These are phyloP conservation scores for Penicillium sp. DNA, from an alignment of 2,329 filamentous ascomycete genomes.

Conservation along the genomic window DNA sequence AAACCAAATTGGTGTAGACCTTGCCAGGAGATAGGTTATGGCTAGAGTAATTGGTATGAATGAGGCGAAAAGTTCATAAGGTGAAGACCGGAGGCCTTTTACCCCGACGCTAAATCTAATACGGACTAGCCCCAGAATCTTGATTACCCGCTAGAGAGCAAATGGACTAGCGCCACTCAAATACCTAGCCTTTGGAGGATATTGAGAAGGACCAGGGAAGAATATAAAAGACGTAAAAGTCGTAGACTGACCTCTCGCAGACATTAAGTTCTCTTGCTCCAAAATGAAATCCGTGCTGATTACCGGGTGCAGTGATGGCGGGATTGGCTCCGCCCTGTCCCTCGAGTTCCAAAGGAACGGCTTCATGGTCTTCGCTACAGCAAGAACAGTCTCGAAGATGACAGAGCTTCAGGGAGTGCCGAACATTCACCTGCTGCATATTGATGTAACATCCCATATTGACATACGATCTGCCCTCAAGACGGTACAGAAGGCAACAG, in stretches of 20 bases:
- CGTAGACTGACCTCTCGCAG: neutral
- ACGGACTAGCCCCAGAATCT: neutral
- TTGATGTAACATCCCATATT: slow-evolving; percentile 30
- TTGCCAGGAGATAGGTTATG: neutral
- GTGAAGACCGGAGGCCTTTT: neutral
- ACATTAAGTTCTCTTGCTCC: neutral
- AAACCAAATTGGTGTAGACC: accelerated
- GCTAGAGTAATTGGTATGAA: neutral
- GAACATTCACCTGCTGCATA: slow-evolving; percentile 27
- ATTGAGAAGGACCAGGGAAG: neutral
- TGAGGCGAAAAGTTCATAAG: neutral
- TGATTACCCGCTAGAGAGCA: neutral
- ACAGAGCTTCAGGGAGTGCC: slow-evolving; percentile 14
- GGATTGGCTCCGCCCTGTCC: slow-evolving; percentile 41
- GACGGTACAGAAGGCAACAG: slow-evolving; percentile 22
- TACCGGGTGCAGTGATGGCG: slow-evolving; percentile 41
- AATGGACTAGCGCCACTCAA: neutral
- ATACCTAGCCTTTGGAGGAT: neutral
- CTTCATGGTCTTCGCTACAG: slow-evolving; percentile 41
- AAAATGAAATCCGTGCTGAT: slow-evolving; percentile 23
- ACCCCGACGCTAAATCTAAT: neutral
- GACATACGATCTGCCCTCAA: slow-evolving; percentile 29
- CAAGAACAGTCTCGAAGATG: slow-evolving; percentile 33
- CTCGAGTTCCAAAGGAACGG: slow-evolving; percentile 32
- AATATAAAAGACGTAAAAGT: neutral